Evolutionary conservation across 805 yeast species (phyloP).

Genomic region (Cyberlindnera nakhonratchasimensis): DNA sequence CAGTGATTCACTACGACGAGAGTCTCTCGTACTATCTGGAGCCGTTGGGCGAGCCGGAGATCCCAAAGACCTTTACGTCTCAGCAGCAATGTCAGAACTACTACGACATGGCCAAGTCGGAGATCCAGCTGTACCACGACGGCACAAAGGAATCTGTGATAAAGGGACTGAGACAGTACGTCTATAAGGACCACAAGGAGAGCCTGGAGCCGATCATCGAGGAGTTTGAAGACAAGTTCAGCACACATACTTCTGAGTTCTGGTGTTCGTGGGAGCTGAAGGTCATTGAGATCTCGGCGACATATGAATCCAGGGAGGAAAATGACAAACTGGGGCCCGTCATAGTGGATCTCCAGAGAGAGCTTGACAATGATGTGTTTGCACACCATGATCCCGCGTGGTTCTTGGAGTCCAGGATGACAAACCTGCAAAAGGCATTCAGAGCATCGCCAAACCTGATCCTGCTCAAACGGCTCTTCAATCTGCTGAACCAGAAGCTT

Average conservation of each 20-base stretch:
- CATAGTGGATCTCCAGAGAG: not conserved
- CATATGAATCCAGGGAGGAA: not conserved
- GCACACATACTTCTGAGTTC: conserved; percentile 5
- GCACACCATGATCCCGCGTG: conserved; percentile 6
- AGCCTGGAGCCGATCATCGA: conserved; percentile 1
- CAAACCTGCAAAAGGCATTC: conserved; percentile 4
- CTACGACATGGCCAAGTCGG: conserved; percentile 6
- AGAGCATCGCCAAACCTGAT: conserved; percentile 7
- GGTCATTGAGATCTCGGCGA: not conserved
- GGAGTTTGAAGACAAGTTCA: conserved; percentile 1
- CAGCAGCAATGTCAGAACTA: conserved; percentile 6
- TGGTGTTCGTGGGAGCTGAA: conserved; percentile 7
- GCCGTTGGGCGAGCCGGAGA: conserved; percentile 3
- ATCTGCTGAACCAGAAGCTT: not conserved
- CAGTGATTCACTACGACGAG: conserved; percentile 6
- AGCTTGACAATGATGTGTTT: not conserved
- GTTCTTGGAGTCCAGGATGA: conserved; percentile 5
- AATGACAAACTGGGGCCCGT: not conserved
- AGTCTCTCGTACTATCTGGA: conserved; percentile 2
- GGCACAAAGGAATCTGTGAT: not conserved
- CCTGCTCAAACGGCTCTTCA: conserved; percentile 1
- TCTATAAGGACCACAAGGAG: not conserved
- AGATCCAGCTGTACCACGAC: conserved; percentile 6
- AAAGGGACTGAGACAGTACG: not conserved
- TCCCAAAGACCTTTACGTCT: conserved; percentile 1